phyloP scores from a whole-genome alignment of 164 flowering plant genomes.

The Nelumbo lutea region DNA sequence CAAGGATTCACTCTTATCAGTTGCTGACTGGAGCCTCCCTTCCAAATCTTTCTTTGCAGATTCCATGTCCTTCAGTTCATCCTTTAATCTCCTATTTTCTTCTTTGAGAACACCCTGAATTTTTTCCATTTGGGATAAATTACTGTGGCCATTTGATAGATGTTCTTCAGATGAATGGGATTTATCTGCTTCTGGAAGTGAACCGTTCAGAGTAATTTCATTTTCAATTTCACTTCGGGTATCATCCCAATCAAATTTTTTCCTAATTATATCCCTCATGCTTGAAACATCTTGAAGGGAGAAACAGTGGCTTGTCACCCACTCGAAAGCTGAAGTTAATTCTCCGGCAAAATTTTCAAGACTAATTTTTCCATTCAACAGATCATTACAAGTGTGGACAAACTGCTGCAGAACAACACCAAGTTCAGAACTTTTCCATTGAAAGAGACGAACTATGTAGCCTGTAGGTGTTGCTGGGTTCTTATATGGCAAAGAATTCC shows the following conservation, averaged over 20 bases:
- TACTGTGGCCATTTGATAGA: conserved; percentile 16
- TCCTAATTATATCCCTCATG: conserved; percentile 45
- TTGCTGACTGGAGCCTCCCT: conserved; percentile 33
- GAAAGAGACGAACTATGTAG: conserved; percentile 57
- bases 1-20: conserved; percentile 26
- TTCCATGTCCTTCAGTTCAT: conserved; percentile 32
- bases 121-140: conserved; percentile 18
- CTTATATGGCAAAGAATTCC: conserved; percentile 16
- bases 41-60: conserved; percentile 38
- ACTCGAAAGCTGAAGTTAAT: conserved; percentile 48
- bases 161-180: conserved; percentile 12
- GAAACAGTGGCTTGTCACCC: conserved; percentile 55
- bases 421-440: conserved; percentile 64
- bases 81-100: conserved; percentile 37
- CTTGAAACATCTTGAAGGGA: conserved; percentile 58
- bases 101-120: conserved; percentile 26
- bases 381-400: conserved; percentile 39
- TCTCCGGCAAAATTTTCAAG: conserved; percentile 42
- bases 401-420: conserved; percentile 35
- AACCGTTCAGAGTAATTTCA: conserved; percentile 12
- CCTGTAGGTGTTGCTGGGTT: conserved; percentile 26
- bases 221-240: conserved; percentile 39
- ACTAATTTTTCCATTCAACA: conserved; percentile 39
- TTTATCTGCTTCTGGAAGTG: conserved; percentile 14
- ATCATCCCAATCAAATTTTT: conserved; percentile 39